Evolutionary conservation across 345 rosid genomes (phyloP).

Genomic region (Carallia brachiata): DNA sequence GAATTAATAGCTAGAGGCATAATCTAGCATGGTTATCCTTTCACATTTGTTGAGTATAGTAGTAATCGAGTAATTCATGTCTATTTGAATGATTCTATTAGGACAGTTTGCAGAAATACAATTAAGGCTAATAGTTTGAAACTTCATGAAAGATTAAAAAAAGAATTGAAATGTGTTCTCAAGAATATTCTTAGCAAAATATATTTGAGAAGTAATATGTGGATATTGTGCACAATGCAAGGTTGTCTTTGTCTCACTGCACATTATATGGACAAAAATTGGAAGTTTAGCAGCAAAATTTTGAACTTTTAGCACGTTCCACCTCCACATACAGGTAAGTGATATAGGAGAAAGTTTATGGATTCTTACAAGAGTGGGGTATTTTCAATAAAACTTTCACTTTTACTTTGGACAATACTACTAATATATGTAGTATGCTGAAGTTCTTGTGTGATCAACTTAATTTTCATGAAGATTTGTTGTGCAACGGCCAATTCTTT

Average conservation of each 20-base stretch:
- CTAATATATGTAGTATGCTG: neutral
- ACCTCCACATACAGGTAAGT: neutral
- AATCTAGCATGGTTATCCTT: no score
- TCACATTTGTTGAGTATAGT: no score
- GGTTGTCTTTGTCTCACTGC: neutral
- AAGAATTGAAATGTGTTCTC: neutral
- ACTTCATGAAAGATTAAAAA: neutral
- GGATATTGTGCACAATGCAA: neutral
- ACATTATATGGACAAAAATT: neutral
- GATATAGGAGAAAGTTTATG: neutral
- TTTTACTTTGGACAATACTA: neutral
- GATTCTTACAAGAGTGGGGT: neutral
- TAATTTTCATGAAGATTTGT: neutral
- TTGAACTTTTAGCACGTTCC: neutral
- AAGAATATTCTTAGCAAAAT: neutral
- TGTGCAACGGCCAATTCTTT: neutral
- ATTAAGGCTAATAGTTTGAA: neutral
- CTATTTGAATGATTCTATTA: no score
- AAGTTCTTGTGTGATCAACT: neutral
- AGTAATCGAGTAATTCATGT: no score
- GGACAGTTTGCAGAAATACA: neutral
- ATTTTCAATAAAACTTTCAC: neutral
- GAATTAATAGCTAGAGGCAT: no score
- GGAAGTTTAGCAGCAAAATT: neutral
- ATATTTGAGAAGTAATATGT: neutral